Base-by-base conservation (phyloP, 352 stramenopile genomes). In the Elongisporangium senticosum region DNA sequence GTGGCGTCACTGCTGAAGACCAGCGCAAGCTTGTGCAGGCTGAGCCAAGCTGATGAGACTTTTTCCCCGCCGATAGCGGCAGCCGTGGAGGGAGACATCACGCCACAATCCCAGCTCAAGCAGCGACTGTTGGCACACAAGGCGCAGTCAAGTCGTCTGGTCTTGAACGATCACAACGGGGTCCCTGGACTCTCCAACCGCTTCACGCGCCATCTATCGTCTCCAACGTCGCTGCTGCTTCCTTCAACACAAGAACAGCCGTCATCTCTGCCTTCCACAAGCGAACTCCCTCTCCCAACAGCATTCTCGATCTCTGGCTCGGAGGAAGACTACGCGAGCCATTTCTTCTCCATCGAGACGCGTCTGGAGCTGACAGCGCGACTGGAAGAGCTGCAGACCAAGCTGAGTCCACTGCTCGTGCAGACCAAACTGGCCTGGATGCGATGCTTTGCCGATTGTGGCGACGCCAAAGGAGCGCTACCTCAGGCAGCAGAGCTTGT, bases 291-390 rank as follows among this genome's bases (percentile, higher is more conserved):
- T 13, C 8, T 37, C 23, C 48, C 55, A 37, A 22, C 28, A 2
- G 40, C 56, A 11, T 28, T 49, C 22, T 61, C 56, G 7, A 49
- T 61, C 13, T 20, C 47, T 22, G 49, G 49, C 21, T 11, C 49
- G 14, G 22, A 55, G 3, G 50, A 65, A 33, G 66, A 70, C 33
- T 65, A 73, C 60, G 57, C 70, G 56, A 67, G 57, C 23, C 69
- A 77, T 53, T 88, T 75, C 49, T 83, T 88, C 60, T 63, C 70
- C 24, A 85, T 90, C 53, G 75, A 89, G 65, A 87, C 74, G 51
- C 71, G 77, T 1, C 53, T 82, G 15, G 68, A 83, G 48, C 69
- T 86, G 48, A 77, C 79, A 51, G 58, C 79, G 28, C 66, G 67
- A 5, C 66, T 89, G 4, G 50, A 47, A 4, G 64, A 54, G 13